phyloP scores from a whole-genome alignment of 2,329 filamentous ascomycete species.

The Polytolypa hystricis region DNA sequence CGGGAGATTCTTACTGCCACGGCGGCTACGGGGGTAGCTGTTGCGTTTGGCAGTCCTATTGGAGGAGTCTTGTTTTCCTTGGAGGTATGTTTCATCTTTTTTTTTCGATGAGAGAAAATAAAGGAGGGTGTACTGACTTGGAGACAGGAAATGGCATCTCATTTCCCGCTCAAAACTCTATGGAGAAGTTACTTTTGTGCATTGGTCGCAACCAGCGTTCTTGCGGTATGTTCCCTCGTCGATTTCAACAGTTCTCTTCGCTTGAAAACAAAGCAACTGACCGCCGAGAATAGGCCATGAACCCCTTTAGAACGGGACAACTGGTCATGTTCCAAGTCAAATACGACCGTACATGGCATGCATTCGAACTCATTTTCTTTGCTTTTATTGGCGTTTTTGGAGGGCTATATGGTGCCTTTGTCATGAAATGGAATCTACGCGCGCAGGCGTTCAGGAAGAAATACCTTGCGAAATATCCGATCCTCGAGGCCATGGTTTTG shows the following conservation, averaged over 20 bases:
- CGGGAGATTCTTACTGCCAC: slow-evolving; percentile 90
- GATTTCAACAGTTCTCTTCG: neutral
- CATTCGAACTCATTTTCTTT: slow-evolving; percentile 91
- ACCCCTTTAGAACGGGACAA: slow-evolving; percentile 92
- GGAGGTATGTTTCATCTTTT: slow-evolving; percentile 42
- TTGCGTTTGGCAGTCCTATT: slow-evolving; percentile 95
- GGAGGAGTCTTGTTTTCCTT: slow-evolving; percentile 93
- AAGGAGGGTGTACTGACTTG: no score
- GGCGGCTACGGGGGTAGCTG: slow-evolving; percentile 86
- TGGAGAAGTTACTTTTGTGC: slow-evolving; percentile 99
- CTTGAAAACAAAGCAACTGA: no score
- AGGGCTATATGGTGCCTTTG: slow-evolving; percentile 87
- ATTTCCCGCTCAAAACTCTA: slow-evolving; percentile 93
- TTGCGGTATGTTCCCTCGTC: slow-evolving; percentile 46
- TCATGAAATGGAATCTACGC: slow-evolving; percentile 94
- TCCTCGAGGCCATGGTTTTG: slow-evolving; percentile 75
- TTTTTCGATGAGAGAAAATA: no score
- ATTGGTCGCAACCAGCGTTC: slow-evolving; percentile 80
- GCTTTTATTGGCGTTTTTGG: slow-evolving; percentile 85
- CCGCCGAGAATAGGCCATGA: slow-evolving; percentile 72
- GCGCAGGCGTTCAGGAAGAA: slow-evolving; percentile 89
- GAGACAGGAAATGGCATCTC: slow-evolving; percentile 73
- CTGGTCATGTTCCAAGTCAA: slow-evolving; percentile 98
- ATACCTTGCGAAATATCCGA: slow-evolving; percentile 71
- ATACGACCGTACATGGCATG: slow-evolving; percentile 95